phyloP scores from a whole-genome alignment of 139 green algal species.

The Asterochloris sp. region DNA sequence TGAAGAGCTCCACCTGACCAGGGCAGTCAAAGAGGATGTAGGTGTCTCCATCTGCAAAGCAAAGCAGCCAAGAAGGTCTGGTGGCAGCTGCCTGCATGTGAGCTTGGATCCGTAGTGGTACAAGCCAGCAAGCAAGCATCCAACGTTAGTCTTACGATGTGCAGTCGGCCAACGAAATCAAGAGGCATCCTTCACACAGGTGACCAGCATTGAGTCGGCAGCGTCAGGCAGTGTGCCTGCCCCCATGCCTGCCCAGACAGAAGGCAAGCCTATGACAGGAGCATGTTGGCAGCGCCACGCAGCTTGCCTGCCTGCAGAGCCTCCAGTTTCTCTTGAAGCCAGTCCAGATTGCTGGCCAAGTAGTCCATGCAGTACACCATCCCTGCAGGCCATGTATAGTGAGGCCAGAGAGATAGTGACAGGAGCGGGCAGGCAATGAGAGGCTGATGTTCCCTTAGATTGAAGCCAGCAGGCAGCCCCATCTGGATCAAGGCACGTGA shows the following conservation, averaged over 20 bases:
- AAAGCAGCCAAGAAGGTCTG: background rate
- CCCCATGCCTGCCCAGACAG: too few relatives aligned
- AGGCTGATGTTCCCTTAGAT: too few relatives aligned
- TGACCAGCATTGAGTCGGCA: too few relatives aligned
- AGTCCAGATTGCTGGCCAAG: conserved; percentile 80
- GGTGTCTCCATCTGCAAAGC: conserved; percentile 43
- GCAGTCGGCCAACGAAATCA: too few relatives aligned
- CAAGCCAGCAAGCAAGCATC: background rate
- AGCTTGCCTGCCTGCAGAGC: conserved; percentile 52
- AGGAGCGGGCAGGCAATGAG: too few relatives aligned
- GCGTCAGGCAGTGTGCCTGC: conserved; percentile 26
- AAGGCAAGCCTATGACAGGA: too few relatives aligned
- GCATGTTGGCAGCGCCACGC: too few relatives aligned
- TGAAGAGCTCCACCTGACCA: conserved; percentile 81
- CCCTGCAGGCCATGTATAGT: conserved; percentile 25
- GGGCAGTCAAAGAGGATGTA: conserved; percentile 89
- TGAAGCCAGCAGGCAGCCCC: too few relatives aligned
- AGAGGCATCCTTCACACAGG: too few relatives aligned
- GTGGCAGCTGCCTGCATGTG: background rate
- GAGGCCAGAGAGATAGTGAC: too few relatives aligned
- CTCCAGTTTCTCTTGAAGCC: conserved; percentile 71
- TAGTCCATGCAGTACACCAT: conserved; percentile 81
- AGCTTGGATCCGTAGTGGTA: background rate
- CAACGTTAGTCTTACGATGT: too few relatives aligned
- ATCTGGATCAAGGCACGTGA: too few relatives aligned